Base-by-base conservation (phyloP, 352 stramenopile species). In the Chrysophaeum taylorii region DNA sequence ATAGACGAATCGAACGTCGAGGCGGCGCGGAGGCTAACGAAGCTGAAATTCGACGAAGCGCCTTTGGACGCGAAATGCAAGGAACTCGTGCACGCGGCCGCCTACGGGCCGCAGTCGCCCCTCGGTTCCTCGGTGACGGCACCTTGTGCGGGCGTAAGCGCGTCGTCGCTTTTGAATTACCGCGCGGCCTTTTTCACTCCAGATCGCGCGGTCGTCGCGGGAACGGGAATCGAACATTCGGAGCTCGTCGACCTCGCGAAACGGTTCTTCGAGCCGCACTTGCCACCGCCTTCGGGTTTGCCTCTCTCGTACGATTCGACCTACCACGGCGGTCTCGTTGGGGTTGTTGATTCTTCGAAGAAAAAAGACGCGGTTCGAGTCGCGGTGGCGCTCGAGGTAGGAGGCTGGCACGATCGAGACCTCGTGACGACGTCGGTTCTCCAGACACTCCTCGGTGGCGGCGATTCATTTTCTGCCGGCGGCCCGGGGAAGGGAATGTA, bases 401-500 rank as follows among this genome's bases (percentile, higher is more conserved):
- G 89, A 15, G 94, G 94, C 21, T 98, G 94, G 94, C 93, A 98
- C 75, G 87, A 96, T 27, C 81, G 94, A 36, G 89, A 96, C 71
- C 82, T 99, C 35, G 92, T 99, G 23, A 85, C 94, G 0, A 88
- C 94, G 39, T 98, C 92, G 68, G 94, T 98, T 48, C 80, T 99
- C 27, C 92, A 99, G 78, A 97, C 93, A 52, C 80, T 99, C 14
- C 77, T 99, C 21, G 96, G 96, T 25, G 96, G 96, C 29, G 96
- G 96, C 35, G 91, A 93, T 72, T 97, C 91, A 67, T 99, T 99
- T 79, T 98, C 93, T 43, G 94, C 96, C 29, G 96, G 95, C 68
- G 96, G 96, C 0, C 96, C 96, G 23, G 96, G 96, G 48, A 99
- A 99, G 79, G 96, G 96, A 67, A 99, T 99, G 94, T 99, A 99